Conservation (phyloP, 2,329 filamentous ascomycete species). For the Exophiala bonariae region DNA sequence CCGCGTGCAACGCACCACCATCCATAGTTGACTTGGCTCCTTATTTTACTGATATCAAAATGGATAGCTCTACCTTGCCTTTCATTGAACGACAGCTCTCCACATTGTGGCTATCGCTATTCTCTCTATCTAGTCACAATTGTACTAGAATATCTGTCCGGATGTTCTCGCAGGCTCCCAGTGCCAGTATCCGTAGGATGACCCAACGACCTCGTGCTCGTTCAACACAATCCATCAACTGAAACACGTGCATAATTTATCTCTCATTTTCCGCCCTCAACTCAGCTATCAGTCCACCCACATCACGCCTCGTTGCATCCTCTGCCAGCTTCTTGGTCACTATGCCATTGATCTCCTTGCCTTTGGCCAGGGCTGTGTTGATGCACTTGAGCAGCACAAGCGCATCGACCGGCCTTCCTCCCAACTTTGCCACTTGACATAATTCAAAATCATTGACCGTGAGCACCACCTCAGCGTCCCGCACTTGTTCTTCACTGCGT, state of each 20-base stretch:
- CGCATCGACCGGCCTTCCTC: constrained; percentile 79
- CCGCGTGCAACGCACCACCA: too few species aligned
- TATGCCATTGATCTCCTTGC: constrained; percentile 73
- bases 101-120: too few species aligned
- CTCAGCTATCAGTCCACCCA: constrained; percentile 76
- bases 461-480: constrained; percentile 71
- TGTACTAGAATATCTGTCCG: too few species aligned
- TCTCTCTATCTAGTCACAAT: too few species aligned
- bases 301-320: constrained; percentile 75
- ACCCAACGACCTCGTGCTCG: too few species aligned
- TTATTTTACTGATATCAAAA: too few species aligned
- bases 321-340: constrained; percentile 73
- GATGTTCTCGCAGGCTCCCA: too few species aligned
- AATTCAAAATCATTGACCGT: constrained; percentile 91
- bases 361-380: constrained; percentile 71
- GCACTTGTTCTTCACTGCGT: constrained; percentile 50
- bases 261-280: constrained; percentile 83
- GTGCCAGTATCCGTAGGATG: too few species aligned
- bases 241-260: constrained; percentile 39
- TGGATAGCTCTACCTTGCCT: too few species aligned
- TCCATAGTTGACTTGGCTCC: too few species aligned
- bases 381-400: constrained; percentile 75
- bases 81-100: too few species aligned
- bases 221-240: too few species aligned
- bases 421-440: constrained; percentile 87